These are phyloP conservation scores for Chlamydomonas incerta DNA, from an alignment of 139 green algal species.

Conservation along the genomic window DNA sequence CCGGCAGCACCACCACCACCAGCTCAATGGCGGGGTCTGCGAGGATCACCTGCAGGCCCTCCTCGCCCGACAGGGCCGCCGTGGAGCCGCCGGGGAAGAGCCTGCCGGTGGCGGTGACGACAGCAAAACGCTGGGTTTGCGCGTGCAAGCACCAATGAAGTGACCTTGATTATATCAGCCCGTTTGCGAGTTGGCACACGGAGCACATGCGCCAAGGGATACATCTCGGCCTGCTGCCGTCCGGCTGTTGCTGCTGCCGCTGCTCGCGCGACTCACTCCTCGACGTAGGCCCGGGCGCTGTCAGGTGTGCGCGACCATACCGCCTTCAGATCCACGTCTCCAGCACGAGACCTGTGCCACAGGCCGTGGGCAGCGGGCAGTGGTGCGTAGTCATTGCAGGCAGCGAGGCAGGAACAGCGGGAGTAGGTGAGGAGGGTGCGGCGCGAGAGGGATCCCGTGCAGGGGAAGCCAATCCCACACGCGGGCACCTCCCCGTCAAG, in stretches of 20 bases:
- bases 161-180: neutral
- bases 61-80: slow-evolving; percentile 22
- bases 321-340: neutral
- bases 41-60: slow-evolving; percentile 48
- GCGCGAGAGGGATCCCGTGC: too few relatives aligned
- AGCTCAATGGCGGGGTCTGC: slow-evolving; percentile 24
- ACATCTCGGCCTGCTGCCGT: too few relatives aligned
- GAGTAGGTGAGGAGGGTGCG: too few relatives aligned
- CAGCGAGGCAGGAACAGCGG: too few relatives aligned
- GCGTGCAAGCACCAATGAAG: too few relatives aligned
- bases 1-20: slow-evolving; percentile 54
- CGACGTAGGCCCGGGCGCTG: slow-evolving; percentile 1
- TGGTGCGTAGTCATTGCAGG: too few relatives aligned
- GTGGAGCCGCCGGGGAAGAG: neutral
- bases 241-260: too few relatives aligned
- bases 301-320: slow-evolving; percentile 12
- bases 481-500: too few relatives aligned
- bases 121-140: too few relatives aligned
- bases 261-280: neutral
- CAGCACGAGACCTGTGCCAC: neutral
- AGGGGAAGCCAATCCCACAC: too few relatives aligned
- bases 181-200: slow-evolving; percentile 41
- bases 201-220: neutral
- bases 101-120: too few relatives aligned
- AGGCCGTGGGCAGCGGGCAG: neutral